Percentiles rank a stretch among this genome's conserved stretches.
Conservation (phyloP, 2,329 filamentous ascomycete genomes). For the Trematosphaeria pertusa region DNA sequence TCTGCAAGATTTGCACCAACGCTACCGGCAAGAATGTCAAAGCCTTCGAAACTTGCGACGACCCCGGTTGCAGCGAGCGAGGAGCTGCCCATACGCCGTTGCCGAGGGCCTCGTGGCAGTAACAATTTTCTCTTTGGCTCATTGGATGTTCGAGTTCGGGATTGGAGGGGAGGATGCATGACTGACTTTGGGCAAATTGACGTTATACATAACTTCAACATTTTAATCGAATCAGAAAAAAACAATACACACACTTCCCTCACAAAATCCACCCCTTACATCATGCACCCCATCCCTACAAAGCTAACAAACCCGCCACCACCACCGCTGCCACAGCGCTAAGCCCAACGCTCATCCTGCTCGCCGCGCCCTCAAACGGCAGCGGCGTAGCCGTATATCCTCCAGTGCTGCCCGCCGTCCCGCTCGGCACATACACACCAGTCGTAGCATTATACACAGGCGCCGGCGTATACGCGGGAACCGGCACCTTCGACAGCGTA, state of each 20-base stretch:
- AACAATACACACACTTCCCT: not conserved
- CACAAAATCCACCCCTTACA: not conserved
- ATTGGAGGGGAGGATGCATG: no score
- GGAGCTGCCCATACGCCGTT: no score
- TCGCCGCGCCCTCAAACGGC: constrained; percentile 37
- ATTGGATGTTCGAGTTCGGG: no score
- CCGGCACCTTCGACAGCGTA: not conserved
- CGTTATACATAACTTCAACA: no score
- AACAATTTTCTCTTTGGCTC: no score
- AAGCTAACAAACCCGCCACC: constrained; percentile 27
- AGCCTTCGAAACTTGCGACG: no score
- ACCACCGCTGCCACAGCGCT: constrained; percentile 22
- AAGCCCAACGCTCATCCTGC: constrained; percentile 27
- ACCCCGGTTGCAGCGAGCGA: no score
- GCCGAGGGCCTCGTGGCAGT: no score
- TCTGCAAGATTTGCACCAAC: no score
- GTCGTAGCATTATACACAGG: constrained; percentile 18
- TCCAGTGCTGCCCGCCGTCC: constrained; percentile 20
- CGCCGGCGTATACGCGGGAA: constrained; percentile 3
- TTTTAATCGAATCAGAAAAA: no score
- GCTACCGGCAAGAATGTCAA: no score
- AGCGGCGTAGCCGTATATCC: constrained; percentile 20
- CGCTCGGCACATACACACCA: constrained; percentile 12
- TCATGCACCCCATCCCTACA: constrained; percentile 18
- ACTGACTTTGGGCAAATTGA: no score